Evolutionary conservation across 805 yeast genomes (phyloP).

Genomic region (Sugiyamaella mastotermitis): DNA sequence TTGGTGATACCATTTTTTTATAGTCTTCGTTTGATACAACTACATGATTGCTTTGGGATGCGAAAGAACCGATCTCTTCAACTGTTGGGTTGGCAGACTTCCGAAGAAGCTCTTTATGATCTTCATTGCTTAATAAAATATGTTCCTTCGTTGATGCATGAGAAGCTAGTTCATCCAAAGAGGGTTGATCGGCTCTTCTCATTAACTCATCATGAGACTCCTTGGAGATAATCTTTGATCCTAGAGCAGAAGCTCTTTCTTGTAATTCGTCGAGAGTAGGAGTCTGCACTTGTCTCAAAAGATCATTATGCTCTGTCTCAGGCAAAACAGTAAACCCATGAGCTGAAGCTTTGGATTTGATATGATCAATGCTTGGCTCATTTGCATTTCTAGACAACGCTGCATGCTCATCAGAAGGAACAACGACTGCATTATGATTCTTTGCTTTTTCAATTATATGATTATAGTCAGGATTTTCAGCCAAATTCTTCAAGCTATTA

Average conservation of each 20-base stretch:
- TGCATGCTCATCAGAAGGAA: conserved; percentile 21
- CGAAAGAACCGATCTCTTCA: conserved; percentile 16
- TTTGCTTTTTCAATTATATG: conserved; percentile 24
- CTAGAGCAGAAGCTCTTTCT: conserved; percentile 27
- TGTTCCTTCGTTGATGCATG: conserved; percentile 29
- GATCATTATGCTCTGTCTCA: conserved; percentile 19
- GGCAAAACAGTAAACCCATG: conserved; percentile 27
- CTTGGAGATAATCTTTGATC: conserved; percentile 28
- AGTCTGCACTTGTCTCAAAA: conserved; percentile 21
- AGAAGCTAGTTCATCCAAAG: conserved; percentile 22
- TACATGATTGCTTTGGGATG: conserved; percentile 15
- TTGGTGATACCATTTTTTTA: conserved; percentile 8
- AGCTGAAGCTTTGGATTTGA: conserved; percentile 15
- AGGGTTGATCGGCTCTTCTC: conserved; percentile 12
- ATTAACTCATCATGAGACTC: conserved; percentile 27
- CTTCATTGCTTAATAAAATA: conserved; percentile 29
- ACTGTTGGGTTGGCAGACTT: conserved; percentile 12
- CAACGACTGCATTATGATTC: conserved; percentile 20
- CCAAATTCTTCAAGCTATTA: conserved; percentile 14
- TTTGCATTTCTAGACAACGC: conserved; percentile 20
- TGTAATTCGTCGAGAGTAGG: conserved; percentile 28
- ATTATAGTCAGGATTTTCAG: conserved; percentile 26
- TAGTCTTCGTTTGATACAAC: conserved; percentile 11
- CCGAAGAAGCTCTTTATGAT: conserved; percentile 18
- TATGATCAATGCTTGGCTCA: conserved; percentile 15